These are phyloP conservation scores for Eurotiales sp. DNA, from an alignment of 2,329 filamentous ascomycete species.

Conservation along the genomic window DNA sequence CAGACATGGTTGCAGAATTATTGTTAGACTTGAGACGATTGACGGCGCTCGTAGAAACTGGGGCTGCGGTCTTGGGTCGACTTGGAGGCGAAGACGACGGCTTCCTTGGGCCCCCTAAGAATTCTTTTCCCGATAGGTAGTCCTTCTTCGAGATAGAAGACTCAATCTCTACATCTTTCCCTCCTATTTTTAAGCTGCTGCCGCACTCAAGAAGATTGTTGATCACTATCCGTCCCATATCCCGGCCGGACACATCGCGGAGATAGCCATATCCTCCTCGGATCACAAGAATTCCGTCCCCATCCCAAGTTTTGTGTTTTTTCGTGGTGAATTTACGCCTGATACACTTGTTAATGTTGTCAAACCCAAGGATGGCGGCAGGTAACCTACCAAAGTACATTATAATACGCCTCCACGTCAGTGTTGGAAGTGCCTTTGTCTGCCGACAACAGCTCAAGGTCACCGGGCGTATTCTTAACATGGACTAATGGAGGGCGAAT, in stretches of 20 bases:
- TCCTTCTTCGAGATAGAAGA: conserved; percentile 58
- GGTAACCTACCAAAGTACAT: conserved; percentile 43
- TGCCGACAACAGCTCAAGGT: neutral
- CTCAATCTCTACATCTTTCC: conserved; percentile 68
- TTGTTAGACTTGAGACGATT: neutral
- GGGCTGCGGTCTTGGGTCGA: neutral
- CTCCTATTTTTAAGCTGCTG: conserved; percentile 58
- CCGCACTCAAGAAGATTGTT: conserved; percentile 58
- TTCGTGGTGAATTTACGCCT: conserved; percentile 67
- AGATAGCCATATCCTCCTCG: conserved; percentile 56
- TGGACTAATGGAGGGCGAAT: conserved; percentile 31
- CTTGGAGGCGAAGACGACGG: conserved; percentile 16
- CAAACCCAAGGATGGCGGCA: neutral
- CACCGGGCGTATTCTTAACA: conserved; percentile 24
- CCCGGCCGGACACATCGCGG: conserved; percentile 60
- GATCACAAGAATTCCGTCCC: conserved; percentile 63
- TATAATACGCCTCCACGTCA: conserved; percentile 40
- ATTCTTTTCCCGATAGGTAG: conserved; percentile 41
- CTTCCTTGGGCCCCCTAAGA: conserved; percentile 25
- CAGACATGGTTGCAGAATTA: neutral
- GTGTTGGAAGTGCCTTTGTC: conserved; percentile 11
- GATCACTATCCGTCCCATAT: conserved; percentile 57
- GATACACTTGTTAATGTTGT: neutral
- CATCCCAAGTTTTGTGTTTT: conserved; percentile 76
- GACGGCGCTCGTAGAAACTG: neutral